A percentile compares a stretch with the other conserved stretches of the same genome.
phyloP scores from a whole-genome alignment of 495 filamentous ascomycete genomes.

The Hypoxylon perforatum region DNA sequence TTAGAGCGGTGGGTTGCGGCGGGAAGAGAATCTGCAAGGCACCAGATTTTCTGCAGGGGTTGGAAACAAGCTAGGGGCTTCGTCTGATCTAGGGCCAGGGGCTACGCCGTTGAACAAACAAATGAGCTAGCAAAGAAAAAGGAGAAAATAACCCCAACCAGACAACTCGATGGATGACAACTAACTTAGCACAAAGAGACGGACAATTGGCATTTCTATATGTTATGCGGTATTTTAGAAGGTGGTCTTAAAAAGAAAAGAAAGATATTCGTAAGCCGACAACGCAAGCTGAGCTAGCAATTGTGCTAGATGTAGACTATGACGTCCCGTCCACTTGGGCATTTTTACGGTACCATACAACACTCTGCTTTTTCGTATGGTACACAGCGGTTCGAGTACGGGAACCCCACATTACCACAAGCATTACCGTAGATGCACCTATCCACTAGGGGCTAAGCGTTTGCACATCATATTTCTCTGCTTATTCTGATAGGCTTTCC shows the following conservation, averaged over 20 bases:
- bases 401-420: constrained; percentile 32
- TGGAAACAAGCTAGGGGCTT: constrained; percentile 44
- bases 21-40: constrained; percentile 49
- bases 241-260: background rate
- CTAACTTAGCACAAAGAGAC: background rate
- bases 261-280: background rate
- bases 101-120: background rate
- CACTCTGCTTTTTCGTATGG: background rate
- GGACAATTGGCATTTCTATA: too few species aligned
- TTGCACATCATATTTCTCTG: constrained; percentile 31
- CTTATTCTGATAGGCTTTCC: constrained; percentile 27
- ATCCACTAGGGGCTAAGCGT: constrained; percentile 16
- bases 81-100: constrained; percentile 27
- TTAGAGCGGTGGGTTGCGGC: background rate
- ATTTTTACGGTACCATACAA: background rate
- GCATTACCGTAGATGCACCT: constrained; percentile 1
- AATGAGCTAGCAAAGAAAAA: background rate
- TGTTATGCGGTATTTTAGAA: too few species aligned
- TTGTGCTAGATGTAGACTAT: too few species aligned
- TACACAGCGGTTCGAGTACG: background rate
- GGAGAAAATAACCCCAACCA: background rate
- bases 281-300: constrained; percentile 6
- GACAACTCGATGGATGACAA: background rate
- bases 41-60: constrained; percentile 51
- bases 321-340: background rate